phyloP scores from a whole-genome alignment of 2,329 filamentous ascomycete species.

The Golovinomyces cichoracearum region DNA sequence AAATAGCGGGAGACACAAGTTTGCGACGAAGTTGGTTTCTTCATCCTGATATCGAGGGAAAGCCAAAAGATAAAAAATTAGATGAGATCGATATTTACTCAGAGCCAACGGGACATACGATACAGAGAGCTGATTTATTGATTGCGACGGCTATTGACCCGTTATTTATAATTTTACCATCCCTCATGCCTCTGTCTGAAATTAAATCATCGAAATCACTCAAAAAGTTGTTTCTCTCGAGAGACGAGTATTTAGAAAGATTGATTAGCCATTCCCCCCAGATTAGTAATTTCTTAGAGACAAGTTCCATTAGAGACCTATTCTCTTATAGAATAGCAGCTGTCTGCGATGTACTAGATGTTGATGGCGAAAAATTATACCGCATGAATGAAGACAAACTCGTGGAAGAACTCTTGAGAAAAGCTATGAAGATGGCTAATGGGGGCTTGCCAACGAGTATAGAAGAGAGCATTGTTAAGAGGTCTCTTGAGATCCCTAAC shows the following conservation, averaged over 20 bases:
- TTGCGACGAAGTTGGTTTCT: slow-evolving; percentile 38
- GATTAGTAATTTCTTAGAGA: slow-evolving; percentile 29
- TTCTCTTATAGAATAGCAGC: slow-evolving; percentile 40
- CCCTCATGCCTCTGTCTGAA: slow-evolving; percentile 26
- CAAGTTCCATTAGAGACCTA: slow-evolving; percentile 19
- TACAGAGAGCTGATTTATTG: slow-evolving; percentile 47
- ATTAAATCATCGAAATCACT: slow-evolving; percentile 20
- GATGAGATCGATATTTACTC: neutral
- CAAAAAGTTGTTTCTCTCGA: slow-evolving; percentile 39
- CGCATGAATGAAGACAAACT: slow-evolving; percentile 51
- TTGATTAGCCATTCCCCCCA: slow-evolving; percentile 30
- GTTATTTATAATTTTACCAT: slow-evolving; percentile 57
- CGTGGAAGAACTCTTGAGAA: slow-evolving; percentile 34
- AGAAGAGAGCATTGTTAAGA: slow-evolving; percentile 61
- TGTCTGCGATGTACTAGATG: slow-evolving; percentile 61
- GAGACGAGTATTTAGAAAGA: slow-evolving; percentile 46
- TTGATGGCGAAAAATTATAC: slow-evolving; percentile 66
- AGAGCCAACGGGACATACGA: slow-evolving; percentile 23
- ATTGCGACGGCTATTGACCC: slow-evolving; percentile 65
- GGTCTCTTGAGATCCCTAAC: slow-evolving; percentile 50
- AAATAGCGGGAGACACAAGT: slow-evolving; percentile 25
- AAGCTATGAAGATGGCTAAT: slow-evolving; percentile 43
- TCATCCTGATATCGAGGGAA: slow-evolving; percentile 2
- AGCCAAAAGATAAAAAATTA: slow-evolving; percentile 5
- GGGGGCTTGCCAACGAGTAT: slow-evolving; percentile 48